phyloP scores from a whole-genome alignment of 495 filamentous ascomycete genomes.

The Xylaria scruposa region DNA sequence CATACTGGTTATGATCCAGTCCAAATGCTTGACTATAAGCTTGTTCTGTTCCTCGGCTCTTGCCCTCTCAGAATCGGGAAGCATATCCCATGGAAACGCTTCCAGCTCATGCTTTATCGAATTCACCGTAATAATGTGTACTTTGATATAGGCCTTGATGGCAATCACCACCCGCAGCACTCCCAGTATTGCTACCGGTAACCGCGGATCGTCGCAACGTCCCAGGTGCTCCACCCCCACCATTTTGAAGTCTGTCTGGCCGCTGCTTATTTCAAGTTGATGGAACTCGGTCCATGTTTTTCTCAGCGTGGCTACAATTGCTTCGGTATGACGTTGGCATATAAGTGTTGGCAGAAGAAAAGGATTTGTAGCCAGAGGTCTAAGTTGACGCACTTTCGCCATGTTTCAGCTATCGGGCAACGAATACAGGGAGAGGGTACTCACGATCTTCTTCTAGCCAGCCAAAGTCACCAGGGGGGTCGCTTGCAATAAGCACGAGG shows the following conservation, averaged over 20 bases:
- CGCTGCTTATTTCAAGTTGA: neutral
- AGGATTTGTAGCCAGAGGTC: neutral
- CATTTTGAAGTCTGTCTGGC: neutral
- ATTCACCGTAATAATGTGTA: neutral
- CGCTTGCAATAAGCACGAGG: neutral
- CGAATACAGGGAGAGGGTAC: neutral
- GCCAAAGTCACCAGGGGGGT: neutral
- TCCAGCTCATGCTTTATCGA: neutral
- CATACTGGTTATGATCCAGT: neutral
- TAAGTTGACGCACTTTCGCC: neutral
- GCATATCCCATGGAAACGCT: neutral
- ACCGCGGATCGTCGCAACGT: neutral
- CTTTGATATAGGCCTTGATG: neutral
- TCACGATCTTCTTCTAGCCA: neutral
- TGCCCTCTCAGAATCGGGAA: neutral
- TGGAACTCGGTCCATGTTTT: neutral
- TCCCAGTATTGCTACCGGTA: neutral
- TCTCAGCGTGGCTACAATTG: neutral
- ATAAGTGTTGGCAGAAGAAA: neutral
- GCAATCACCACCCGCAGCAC: neutral
- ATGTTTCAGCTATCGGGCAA: neutral
- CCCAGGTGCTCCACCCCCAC: neutral
- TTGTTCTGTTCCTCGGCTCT: neutral
- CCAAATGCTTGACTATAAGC: neutral
- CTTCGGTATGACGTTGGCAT: neutral